Evolutionary conservation across 345 rosid genomes (phyloP).

Genomic region (Acer negundo): DNA sequence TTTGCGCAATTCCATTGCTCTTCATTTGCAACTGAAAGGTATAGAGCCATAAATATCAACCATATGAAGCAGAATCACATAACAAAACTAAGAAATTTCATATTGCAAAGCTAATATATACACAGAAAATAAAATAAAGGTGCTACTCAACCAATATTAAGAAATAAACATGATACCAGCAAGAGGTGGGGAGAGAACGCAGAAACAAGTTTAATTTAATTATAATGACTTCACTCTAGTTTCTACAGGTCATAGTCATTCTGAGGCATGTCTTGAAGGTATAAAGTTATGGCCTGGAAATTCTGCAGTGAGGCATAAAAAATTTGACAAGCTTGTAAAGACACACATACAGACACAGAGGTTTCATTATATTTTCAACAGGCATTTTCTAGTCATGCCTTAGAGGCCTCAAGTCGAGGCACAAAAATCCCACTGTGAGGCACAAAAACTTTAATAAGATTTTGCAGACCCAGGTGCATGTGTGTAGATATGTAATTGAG

Average conservation of each 20-base stretch:
- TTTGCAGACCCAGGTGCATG: background rate
- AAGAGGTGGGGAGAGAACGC: background rate
- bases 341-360: background rate
- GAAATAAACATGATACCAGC: background rate
- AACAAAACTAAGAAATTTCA: background rate
- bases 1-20: constrained; percentile 67
- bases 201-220: background rate
- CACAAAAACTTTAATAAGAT: background rate
- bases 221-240: background rate
- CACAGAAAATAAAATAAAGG: background rate
- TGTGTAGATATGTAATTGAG: background rate
- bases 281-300: background rate
- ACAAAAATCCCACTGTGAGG: background rate
- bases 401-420: background rate
- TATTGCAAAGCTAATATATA: background rate
- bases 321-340: background rate
- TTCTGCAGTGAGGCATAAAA: too few relatives aligned
- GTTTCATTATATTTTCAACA: background rate
- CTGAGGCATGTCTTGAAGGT: background rate
- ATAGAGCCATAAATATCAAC: constrained; percentile 24
- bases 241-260: background rate
- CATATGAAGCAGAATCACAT: constrained; percentile 14
- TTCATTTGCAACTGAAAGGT: constrained; percentile 51
- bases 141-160: background rate
- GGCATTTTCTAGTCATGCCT: background rate